phyloP scores from a whole-genome alignment of 2,329 filamentous ascomycete genomes.

The Phoma herbarum region DNA sequence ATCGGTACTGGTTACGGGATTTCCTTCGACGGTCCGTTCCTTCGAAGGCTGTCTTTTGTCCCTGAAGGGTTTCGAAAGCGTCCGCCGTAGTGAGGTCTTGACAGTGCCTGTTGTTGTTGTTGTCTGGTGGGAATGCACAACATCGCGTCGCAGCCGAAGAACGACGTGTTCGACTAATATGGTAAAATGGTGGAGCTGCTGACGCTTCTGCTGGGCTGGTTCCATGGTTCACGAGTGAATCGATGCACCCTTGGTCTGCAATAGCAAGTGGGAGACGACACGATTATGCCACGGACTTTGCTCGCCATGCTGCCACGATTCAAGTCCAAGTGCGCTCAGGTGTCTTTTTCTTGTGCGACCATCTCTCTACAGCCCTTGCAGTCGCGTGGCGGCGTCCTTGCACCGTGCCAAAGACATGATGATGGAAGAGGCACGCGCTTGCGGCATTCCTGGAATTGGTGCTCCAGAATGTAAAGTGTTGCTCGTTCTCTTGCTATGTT shows the following conservation, averaged over 20 bases:
- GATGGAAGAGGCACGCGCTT: slow-evolving; percentile 24
- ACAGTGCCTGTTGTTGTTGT: slow-evolving; percentile 6
- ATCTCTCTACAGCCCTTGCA: slow-evolving; percentile 20
- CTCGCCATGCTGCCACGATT: slow-evolving; percentile 22
- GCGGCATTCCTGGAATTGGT: slow-evolving; percentile 19
- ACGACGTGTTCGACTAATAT: slow-evolving; percentile 22
- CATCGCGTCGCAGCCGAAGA: slow-evolving; percentile 19
- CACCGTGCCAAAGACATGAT: slow-evolving; percentile 20
- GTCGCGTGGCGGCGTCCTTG: slow-evolving; percentile 25
- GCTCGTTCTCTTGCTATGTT: slow-evolving; percentile 23
- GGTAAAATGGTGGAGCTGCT: slow-evolving; percentile 20
- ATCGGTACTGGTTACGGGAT: neutral
- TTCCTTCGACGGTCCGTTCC: slow-evolving; percentile 1
- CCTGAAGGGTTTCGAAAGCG: slow-evolving; percentile 19
- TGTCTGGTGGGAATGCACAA: slow-evolving; percentile 11
- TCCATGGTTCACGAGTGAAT: slow-evolving; percentile 22
- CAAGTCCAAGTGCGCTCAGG: slow-evolving; percentile 13
- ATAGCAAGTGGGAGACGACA: slow-evolving; percentile 16
- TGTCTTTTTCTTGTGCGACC: slow-evolving; percentile 23
- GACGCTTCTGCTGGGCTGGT: slow-evolving; percentile 20
- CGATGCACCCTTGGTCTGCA: slow-evolving; percentile 9
- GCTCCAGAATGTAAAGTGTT: slow-evolving; percentile 17
- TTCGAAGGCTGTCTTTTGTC: slow-evolving; percentile 4
- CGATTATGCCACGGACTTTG: slow-evolving; percentile 17
- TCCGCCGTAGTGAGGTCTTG: slow-evolving; percentile 15